Base-by-base conservation (phyloP, 192 early-diverging fungal species). In the Podila epicladia region DNA sequence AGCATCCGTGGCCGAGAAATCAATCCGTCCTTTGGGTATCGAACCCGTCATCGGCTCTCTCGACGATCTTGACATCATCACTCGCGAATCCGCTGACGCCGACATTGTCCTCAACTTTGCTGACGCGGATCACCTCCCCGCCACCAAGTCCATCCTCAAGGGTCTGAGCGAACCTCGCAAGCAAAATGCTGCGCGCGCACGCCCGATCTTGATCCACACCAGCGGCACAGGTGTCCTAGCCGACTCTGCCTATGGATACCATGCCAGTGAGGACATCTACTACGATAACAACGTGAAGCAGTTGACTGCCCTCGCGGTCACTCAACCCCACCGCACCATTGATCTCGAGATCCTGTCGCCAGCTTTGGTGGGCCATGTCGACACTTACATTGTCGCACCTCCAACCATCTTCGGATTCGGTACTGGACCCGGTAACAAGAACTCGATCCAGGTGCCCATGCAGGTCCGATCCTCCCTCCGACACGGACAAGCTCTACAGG, bases 151-250 rank as follows among this genome's bases (percentile, higher is more conserved):
- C 7, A 61, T 80, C 33, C 31, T 80, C 26, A 62, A 65, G 20
- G 77, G 77, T 5, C 67, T 80, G 5, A 20, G 41, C 0, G 69
- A 59, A 2, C 59, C 61, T 6, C 71, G 70, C 13, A 60, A 65
- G 3, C 19, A 32, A 33, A 66, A 57, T 0, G 62, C 41, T 17
- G 62, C 70, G 1, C 65, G 77, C 11, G 63, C 58, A 5, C 65
- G 77, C 4, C 77, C 77, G 2, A 80, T 80, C 9, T 33, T 80
- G 33, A 80, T 80, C 53, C 77, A 80, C 31, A 80, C 77, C 24
- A 73, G 71, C 9, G 77, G 77, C 5, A 73, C 77, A 0, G 77
- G 77, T 29, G 77, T 80, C 20, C 57, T 80, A 7, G 31, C 72
- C 22, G 77, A 80, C 24, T 12, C 31, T 17, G 70, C 66, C 15